Conservation (phyloP, 2,329 filamentous ascomycete species). For the Fusarium avenaceum region DNA sequence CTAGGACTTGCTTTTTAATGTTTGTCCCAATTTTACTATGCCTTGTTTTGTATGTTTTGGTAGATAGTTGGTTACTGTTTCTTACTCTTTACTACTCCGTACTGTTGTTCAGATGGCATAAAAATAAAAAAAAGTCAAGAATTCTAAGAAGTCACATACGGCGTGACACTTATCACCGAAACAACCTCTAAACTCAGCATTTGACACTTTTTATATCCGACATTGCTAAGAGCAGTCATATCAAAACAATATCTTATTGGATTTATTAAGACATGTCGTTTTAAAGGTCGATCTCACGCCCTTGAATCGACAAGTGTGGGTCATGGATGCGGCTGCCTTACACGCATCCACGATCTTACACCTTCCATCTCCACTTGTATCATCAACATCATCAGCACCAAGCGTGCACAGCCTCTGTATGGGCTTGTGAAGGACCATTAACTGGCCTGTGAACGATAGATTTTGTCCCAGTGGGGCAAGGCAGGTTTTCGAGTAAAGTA, state of each 20-base stretch:
- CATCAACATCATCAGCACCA: not conserved
- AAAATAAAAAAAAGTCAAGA: too few relatives aligned
- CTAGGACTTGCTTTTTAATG: not conserved
- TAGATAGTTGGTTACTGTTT: too few relatives aligned
- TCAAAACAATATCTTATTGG: not conserved
- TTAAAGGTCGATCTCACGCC: conserved; percentile 26
- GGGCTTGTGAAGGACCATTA: not conserved
- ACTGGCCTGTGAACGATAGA: not conserved
- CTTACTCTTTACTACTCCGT: too few relatives aligned
- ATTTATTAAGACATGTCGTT: too few relatives aligned
- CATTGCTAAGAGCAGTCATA: too few relatives aligned
- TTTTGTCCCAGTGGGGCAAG: not conserved
- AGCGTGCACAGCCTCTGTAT: not conserved
- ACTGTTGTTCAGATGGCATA: not conserved
- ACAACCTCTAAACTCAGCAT: too few relatives aligned
- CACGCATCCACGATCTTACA: not conserved
- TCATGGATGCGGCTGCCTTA: conserved; percentile 14
- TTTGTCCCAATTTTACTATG: too few relatives aligned
- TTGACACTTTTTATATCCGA: too few relatives aligned
- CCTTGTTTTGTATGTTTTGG: too few relatives aligned
- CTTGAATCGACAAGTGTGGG: conserved; percentile 42
- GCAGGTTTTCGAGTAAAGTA: not conserved
- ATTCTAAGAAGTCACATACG: too few relatives aligned
- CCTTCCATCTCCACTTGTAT: not conserved
- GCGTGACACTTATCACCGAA: too few relatives aligned